Base-by-base conservation (phyloP, 805 yeast genomes). In the Nakazawaea laoshanensis region DNA sequence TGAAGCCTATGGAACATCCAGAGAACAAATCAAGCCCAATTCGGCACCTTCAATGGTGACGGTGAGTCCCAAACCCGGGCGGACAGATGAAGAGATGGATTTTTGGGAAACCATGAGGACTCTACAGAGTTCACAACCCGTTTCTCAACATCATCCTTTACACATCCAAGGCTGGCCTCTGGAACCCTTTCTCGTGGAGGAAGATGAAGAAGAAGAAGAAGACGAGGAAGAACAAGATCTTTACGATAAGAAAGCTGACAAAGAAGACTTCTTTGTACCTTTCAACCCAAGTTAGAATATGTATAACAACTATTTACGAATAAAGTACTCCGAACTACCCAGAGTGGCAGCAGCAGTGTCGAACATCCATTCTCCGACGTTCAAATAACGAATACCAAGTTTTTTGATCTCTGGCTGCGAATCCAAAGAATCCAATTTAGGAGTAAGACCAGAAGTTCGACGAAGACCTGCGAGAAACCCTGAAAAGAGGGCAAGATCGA, bases 351-450 rank as follows among this genome's bases (percentile, higher is more conserved):
- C 78, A 14, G 80, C 62, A 35, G 73, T 69, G 49, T 87, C 95
- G 43, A 79, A 76, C 3, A 81, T 59, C 54, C 76, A 74, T 49
- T 92, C 98, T n/a, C 98, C 98, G 19, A 78, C 50, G 33, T 75
- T 81, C 41, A 92, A 65, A 51, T 88, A 92, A 49, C 74, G 78
- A 22, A 60, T 58, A 4, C 78, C 61, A 45, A 75, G 76, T 24
- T 61, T 58, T 42, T 65, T 66, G 4, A 70, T 54, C 6, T 70
- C 69, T 13, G 60, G 56, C 35, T 65, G 63, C 9, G 57, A 55
- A 13, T 62, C 61, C n/a, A 76, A 46, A 1, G 55, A 29, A 9
- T 70, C 71, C 9, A 71, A 42, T 45, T 79, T 70, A 22, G 78
- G 76, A 1, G 74, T 67, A 18, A 81, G 57, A 0, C 92, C 89